These are phyloP conservation scores for Colletotrichum cuscutae DNA, from an alignment of 2,329 filamentous ascomycete genomes.

Conservation along the genomic window DNA sequence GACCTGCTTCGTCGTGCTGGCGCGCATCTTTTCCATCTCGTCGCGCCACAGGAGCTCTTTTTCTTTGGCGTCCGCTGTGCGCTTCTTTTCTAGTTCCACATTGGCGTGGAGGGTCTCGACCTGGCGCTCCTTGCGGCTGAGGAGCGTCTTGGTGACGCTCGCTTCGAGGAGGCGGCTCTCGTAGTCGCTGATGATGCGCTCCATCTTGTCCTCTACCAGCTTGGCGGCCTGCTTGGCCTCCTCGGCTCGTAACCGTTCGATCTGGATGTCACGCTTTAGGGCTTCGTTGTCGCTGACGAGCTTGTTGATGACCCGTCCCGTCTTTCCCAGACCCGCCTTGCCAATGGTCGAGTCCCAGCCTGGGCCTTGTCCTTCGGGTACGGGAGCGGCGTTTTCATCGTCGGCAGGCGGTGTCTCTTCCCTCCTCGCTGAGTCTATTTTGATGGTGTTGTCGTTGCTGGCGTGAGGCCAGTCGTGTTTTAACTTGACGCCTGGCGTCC, in stretches of 20 bases:
- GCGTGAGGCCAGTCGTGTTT: slow-evolving; percentile 43
- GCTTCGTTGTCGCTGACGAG: slow-evolving; percentile 84
- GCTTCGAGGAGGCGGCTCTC: slow-evolving; percentile 76
- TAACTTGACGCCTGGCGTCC: slow-evolving; percentile 46
- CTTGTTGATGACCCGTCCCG: slow-evolving; percentile 81
- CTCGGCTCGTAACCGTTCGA: slow-evolving; percentile 72
- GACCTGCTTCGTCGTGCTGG: slow-evolving; percentile 70
- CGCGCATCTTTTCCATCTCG: slow-evolving; percentile 70
- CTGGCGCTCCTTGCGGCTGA: slow-evolving; percentile 79
- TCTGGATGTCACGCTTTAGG: slow-evolving; percentile 77
- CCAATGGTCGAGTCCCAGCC: slow-evolving; percentile 75
- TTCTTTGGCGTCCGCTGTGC: slow-evolving; percentile 67
- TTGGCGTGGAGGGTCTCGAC: slow-evolving; percentile 74
- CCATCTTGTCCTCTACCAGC: slow-evolving; percentile 77
- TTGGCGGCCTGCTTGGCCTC: slow-evolving; percentile 77
- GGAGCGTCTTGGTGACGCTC: slow-evolving; percentile 75
- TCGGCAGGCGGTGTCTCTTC: slow-evolving; percentile 27
- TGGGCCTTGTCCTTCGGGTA: slow-evolving; percentile 47
- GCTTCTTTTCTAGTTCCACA: slow-evolving; percentile 72
- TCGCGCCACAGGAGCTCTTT: slow-evolving; percentile 71
- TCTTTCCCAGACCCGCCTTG: slow-evolving; percentile 78
- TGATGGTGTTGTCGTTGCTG: slow-evolving; percentile 18
- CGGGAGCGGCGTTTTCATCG: slow-evolving; percentile 38
- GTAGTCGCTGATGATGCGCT: slow-evolving; percentile 74
- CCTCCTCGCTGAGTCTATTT: slow-evolving; percentile 7